These are phyloP conservation scores for Calonectria naviculata DNA, from an alignment of 2,329 filamentous ascomycete species.

Conservation along the genomic window DNA sequence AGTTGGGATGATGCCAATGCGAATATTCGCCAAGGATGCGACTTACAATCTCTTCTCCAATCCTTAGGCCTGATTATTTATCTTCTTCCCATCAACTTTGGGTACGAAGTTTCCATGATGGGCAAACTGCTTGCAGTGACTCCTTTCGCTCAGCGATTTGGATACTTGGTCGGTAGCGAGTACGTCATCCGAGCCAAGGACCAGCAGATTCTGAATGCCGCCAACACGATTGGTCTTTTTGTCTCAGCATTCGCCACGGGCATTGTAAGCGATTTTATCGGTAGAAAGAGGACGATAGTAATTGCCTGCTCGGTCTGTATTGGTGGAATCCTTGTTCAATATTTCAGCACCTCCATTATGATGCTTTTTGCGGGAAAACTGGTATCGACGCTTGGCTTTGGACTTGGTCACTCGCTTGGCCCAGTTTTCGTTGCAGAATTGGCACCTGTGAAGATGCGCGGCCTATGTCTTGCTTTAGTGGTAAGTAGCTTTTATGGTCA, in stretches of 20 bases:
- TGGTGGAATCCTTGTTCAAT: conserved; percentile 40
- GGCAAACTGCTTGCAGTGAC: conserved; percentile 45
- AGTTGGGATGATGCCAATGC: neutral
- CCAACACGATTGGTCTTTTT: conserved; percentile 44
- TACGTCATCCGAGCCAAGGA: conserved; percentile 38
- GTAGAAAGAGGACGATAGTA: conserved; percentile 40
- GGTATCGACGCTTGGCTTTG: conserved; percentile 43
- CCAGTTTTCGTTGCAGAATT: conserved; percentile 47
- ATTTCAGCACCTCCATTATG: conserved; percentile 34
- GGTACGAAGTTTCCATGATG: conserved; percentile 43
- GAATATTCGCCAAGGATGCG: neutral
- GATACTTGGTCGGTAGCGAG: conserved; percentile 26
- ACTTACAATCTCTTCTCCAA: neutral
- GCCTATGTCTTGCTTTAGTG: conserved; percentile 42
- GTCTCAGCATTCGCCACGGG: conserved; percentile 42
- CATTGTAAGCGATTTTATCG: conserved; percentile 40
- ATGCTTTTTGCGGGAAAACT: conserved; percentile 45
- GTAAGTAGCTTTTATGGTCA: conserved; percentile 10
- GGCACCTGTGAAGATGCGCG: conserved; percentile 44
- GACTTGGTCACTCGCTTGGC: conserved; percentile 44
- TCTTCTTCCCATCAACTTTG: conserved; percentile 44
- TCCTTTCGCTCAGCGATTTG: conserved; percentile 41
- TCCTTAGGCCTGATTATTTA: conserved; percentile 41
- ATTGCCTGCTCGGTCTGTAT: conserved; percentile 36
- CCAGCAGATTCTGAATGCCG: conserved; percentile 45